Evolutionary conservation across 1,284 basidiomycete species (phyloP).

Genomic region (Cryptococcus sp.): DNA sequence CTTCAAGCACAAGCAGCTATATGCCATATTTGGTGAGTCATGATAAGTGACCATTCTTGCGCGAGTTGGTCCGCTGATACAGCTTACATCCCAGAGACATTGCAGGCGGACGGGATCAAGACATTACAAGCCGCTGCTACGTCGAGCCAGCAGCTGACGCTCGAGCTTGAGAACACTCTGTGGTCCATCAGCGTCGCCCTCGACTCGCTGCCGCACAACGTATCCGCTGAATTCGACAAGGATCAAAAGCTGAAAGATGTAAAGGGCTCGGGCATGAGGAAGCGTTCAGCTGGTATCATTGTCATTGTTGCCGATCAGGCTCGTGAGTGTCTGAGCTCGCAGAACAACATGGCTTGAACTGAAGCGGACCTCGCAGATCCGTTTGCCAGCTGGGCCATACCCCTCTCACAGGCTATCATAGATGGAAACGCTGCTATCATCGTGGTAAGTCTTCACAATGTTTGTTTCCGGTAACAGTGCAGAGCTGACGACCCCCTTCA

Average conservation of each 20-base stretch:
- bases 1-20: not conserved
- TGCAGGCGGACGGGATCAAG: not conserved
- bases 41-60: not conserved
- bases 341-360: not conserved
- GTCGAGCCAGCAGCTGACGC: not conserved
- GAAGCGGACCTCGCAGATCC: not conserved
- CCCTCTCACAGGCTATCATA: not conserved
- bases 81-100: too few species aligned
- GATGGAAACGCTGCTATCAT: not conserved
- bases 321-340: not conserved
- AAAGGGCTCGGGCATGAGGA: not conserved
- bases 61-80: too few species aligned
- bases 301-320: not conserved
- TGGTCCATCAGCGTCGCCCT: not conserved
- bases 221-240: not conserved
- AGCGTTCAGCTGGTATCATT: not conserved
- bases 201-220: too few species aligned
- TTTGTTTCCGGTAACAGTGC: not conserved
- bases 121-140: not conserved
- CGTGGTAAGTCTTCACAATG: not conserved
- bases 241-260: not conserved
- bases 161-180: not conserved
- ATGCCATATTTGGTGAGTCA: not conserved
- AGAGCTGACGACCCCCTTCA: not conserved
- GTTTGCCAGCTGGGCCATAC: not conserved